phyloP scores from a whole-genome alignment of 2,329 filamentous ascomycete genomes.

The Elsinoe fawcettii region DNA sequence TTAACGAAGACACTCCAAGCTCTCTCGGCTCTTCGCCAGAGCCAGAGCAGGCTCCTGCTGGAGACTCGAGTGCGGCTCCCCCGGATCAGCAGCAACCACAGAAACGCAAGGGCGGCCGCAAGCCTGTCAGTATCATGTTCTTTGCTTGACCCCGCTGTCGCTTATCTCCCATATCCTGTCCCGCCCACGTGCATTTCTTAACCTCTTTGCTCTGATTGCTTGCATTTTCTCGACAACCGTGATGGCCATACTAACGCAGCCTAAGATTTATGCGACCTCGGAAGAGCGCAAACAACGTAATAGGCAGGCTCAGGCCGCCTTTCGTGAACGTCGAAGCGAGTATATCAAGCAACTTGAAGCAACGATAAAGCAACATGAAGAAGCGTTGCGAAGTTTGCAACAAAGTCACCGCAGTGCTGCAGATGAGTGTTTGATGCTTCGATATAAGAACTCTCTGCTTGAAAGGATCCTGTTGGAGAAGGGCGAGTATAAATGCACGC shows the following conservation, averaged over 20 bases:
- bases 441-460: constrained; percentile 95
- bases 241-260: constrained; percentile 33
- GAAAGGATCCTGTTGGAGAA: constrained; percentile 95
- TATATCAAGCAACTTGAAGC: constrained; percentile 99
- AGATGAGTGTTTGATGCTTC: constrained; percentile 94
- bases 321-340: constrained; percentile 91
- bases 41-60: constrained; percentile 35
- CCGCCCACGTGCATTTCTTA: constrained; percentile 7
- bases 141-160: constrained; percentile 11
- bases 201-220: background rate
- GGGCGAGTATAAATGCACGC: constrained; percentile 45
- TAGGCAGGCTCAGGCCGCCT: constrained; percentile 92
- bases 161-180: background rate
- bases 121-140: constrained; percentile 63
- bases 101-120: constrained; percentile 95
- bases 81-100: constrained; percentile 47
- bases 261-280: constrained; percentile 93
- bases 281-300: constrained; percentile 98
- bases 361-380: constrained; percentile 94
- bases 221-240: constrained; percentile 10
- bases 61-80: constrained; percentile 30
- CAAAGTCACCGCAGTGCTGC: constrained; percentile 89
- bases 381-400: constrained; percentile 84
- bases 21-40: constrained; percentile 44
- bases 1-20: constrained; percentile 39